Base-by-base conservation (phyloP, 2,329 filamentous ascomycete species). In the Aureobasidium mangrovei region DNA sequence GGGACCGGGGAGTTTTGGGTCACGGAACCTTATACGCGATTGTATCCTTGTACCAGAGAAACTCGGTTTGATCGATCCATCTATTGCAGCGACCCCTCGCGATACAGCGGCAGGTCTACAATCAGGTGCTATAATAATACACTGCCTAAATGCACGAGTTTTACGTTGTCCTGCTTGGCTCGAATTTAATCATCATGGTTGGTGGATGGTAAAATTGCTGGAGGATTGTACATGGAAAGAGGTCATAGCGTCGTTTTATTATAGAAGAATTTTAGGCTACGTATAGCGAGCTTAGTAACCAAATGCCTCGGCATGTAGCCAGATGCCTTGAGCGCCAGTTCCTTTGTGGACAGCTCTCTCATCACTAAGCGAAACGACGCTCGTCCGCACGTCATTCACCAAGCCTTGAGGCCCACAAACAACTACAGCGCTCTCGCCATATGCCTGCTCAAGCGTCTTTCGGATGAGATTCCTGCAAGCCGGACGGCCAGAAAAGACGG, bases 311-410 rank as follows among this genome's bases (percentile, higher is more conserved):
- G 75, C 75, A 66, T 82, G 79, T 32, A 83, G 63, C 63, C 77
- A 82, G 29, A 84, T 77, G 0, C 82, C 82, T 64, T 84, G 81
- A 10, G 82, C 82, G 0, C 81, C 81, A 0, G 79, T 84, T 2
- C 82, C 82, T 64, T 85, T 85, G 60, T 84, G 81, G 41, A 85
- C 80, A 3, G 80, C 82, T 31, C 82, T 71, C 65, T 85, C 82
- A 64, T 86, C 81, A 59, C 79, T 82, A 40, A 85, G 60, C 7
- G 63, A 70, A 3, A 79, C 79, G 0, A 80, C 79, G 54, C 71
- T 74, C 10, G 71, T 74, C 55, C 81, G 73, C 4, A 81, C 77
- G 58, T 78, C 73, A n/a, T 75, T 72, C 3, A 77, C 74, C 44
- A 85, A 63, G 0, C 77, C 75, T 1, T 67, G 64, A 0, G 80